Evolutionary conservation across 2,329 filamentous ascomycete species (phyloP), one percentile per base, ranked within the genome.

Genomic region (Fusarium brevicatenulatum): DNA sequence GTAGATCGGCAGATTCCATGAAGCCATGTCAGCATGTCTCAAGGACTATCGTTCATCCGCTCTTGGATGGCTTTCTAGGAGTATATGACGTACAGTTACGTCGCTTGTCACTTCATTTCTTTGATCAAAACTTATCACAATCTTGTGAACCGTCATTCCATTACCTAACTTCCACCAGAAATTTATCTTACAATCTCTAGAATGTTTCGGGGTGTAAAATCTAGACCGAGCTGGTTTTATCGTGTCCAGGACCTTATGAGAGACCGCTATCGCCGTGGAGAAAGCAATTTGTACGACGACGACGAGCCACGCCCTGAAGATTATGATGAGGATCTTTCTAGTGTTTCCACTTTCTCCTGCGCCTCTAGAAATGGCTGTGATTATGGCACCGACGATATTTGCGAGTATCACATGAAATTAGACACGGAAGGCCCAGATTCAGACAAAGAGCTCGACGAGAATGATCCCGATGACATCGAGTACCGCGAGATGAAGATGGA

Each of bases 391-490:
- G 28, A 32, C 12, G 10, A 34, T 23, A 18, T n/a, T 7, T 50
- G 47, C 30, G 21, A 32, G 9, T 50, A 34, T n/a, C 15, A 50
- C 21, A 50, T 8, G 9, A 21, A 21, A 0, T 2, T 28, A 5
- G 44, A 28, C 18, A 4, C 0, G 6, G 25, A 47, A 15, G 19
- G 25, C 4, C 44, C 12, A 47, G 12, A 28, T 28, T 21, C 44
- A 4, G 44, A 47, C 44, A 28, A 47, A 19, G 19, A 47, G 11
- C 19, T 47, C 25, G 44, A 47, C 44, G 2, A 10, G 1, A 5
- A 47, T 9, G 25, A 28, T 28, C 12, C 12, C 18, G 1, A 0
- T 0, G 21, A 34, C 11, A 2, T 50, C 5, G 2, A 18, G 4
- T 23, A 23, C 47, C 15, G 12, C 7, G 10, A 18, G 15, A 50